Evolutionary conservation across 2,329 filamentous ascomycete species (phyloP).

Genomic region (Diplodia seriata): DNA sequence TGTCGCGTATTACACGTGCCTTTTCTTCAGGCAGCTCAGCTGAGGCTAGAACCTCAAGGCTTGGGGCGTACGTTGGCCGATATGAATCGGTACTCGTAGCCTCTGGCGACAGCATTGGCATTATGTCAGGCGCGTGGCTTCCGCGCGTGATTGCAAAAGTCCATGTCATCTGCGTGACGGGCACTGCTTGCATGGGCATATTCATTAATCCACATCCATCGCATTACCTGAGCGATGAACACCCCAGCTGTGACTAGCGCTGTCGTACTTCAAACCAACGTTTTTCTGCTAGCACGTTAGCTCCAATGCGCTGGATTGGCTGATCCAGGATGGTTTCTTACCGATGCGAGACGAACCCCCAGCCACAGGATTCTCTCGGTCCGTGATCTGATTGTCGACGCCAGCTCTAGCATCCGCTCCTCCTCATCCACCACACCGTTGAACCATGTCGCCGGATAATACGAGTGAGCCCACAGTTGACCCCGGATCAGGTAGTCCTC

Average conservation of each 20-base stretch:
- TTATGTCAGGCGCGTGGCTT: not conserved
- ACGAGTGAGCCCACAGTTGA: slow-evolving; percentile 64
- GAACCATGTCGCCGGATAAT: slow-evolving; percentile 68
- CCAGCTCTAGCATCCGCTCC: slow-evolving; percentile 68
- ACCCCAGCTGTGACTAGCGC: slow-evolving; percentile 10
- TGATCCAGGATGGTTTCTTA: not conserved
- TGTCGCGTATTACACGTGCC: not conserved
- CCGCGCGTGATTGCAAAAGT: not conserved
- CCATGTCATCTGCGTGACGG: not conserved
- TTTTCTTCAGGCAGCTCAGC: slow-evolving; percentile 1
- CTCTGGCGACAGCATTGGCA: not conserved
- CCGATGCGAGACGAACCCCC: slow-evolving; percentile 46
- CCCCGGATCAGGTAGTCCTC: slow-evolving; percentile 74
- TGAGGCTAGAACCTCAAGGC: slow-evolving; percentile 9
- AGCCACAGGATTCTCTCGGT: slow-evolving; percentile 67
- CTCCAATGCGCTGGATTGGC: not conserved
- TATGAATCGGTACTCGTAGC: not conserved
- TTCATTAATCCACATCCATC: slow-evolving; percentile 29
- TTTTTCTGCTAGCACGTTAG: not conserved
- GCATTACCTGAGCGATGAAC: slow-evolving; percentile 9
- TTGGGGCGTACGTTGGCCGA: not conserved
- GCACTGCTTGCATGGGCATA: not conserved
- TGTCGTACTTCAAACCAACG: slow-evolving; percentile 16
- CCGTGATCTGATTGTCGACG: slow-evolving; percentile 65
- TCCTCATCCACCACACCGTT: slow-evolving; percentile 69